Conservation (phyloP, 2,329 filamentous ascomycete genomes). For the Aspergillus tamarii region DNA sequence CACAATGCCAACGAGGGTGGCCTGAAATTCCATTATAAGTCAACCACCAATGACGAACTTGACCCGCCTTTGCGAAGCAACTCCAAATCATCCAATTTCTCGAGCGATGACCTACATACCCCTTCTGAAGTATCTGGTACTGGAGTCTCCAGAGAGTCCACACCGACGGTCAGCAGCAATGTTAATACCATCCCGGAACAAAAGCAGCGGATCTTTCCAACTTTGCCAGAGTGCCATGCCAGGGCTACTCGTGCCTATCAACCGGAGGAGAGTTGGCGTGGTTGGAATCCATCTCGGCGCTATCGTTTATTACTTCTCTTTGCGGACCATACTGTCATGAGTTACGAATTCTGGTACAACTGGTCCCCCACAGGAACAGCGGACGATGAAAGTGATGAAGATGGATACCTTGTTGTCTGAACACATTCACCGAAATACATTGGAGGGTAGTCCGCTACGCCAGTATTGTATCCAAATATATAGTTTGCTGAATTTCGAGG, state of each 20-base stretch:
- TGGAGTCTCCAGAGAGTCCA: background rate
- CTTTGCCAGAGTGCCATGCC: slow-evolving; percentile 40
- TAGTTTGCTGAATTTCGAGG: background rate
- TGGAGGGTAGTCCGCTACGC: background rate
- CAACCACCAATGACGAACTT: slow-evolving; percentile 10
- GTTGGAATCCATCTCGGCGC: slow-evolving; percentile 45
- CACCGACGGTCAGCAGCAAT: slow-evolving; percentile 7
- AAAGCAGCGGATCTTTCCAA: slow-evolving; percentile 16
- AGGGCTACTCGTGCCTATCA: slow-evolving; percentile 34
- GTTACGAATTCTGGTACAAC: slow-evolving; percentile 60
- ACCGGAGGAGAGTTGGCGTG: slow-evolving; percentile 44
- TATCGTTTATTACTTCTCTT: slow-evolving; percentile 61
- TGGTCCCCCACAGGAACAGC: slow-evolving; percentile 30
- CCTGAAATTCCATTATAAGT: slow-evolving; percentile 26
- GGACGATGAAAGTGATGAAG: slow-evolving; percentile 17
- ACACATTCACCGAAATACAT: background rate
- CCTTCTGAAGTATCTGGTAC: background rate
- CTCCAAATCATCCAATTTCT: background rate
- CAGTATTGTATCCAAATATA: background rate
- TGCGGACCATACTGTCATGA: slow-evolving; percentile 59
- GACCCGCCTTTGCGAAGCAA: background rate
- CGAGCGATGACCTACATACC: background rate
- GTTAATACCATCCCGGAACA: slow-evolving; percentile 3
- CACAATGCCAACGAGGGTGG: slow-evolving; percentile 22
- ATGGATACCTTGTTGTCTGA: slow-evolving; percentile 21